Percentiles rank a stretch among this genome's conserved stretches.
Evolutionary conservation across 768 basidiomycete species (phyloP).

Genomic region (Mycena latifolia): DNA sequence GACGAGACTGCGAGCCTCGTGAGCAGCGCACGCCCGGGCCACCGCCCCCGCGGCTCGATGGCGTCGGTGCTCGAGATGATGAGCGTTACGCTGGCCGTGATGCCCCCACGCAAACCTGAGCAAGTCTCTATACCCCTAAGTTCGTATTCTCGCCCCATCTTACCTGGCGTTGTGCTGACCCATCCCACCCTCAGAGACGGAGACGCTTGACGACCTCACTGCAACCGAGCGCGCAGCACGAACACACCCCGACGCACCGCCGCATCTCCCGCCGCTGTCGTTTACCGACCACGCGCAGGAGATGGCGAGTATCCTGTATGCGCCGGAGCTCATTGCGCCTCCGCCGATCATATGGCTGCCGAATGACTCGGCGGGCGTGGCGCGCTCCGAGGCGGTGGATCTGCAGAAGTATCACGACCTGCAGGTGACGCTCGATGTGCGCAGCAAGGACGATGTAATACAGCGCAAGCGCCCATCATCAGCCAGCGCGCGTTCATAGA

Average conservation of each 20-base stretch:
- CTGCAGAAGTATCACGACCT: constrained; percentile 81
- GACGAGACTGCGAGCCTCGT: constrained; percentile 65
- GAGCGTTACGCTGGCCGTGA: constrained; percentile 81
- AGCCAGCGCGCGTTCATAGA: constrained; percentile 2
- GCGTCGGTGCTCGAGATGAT: constrained; percentile 90
- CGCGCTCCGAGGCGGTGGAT: constrained; percentile 81
- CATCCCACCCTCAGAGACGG: constrained; percentile 62
- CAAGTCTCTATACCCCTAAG: constrained; percentile 77
- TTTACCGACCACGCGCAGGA: constrained; percentile 84
- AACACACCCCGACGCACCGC: constrained; percentile 83
- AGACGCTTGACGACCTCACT: constrained; percentile 84
- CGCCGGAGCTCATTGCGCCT: constrained; percentile 84
- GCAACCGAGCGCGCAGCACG: constrained; percentile 84
- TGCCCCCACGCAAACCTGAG: constrained; percentile 67
- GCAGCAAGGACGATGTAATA: constrained; percentile 64
- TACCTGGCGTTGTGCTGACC: not conserved
- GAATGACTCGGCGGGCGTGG: constrained; percentile 80
- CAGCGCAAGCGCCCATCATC: constrained; percentile 2
- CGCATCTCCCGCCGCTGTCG: constrained; percentile 74
- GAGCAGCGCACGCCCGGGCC: constrained; percentile 54
- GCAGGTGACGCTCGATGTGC: constrained; percentile 77
- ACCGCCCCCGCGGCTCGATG: constrained; percentile 75
- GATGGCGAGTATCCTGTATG: constrained; percentile 83
- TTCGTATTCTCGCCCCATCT: constrained; percentile 51
- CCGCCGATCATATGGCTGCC: constrained; percentile 89